Base-by-base conservation (phyloP, 176 grass and related monocot species). In the Eleusine indica region DNA sequence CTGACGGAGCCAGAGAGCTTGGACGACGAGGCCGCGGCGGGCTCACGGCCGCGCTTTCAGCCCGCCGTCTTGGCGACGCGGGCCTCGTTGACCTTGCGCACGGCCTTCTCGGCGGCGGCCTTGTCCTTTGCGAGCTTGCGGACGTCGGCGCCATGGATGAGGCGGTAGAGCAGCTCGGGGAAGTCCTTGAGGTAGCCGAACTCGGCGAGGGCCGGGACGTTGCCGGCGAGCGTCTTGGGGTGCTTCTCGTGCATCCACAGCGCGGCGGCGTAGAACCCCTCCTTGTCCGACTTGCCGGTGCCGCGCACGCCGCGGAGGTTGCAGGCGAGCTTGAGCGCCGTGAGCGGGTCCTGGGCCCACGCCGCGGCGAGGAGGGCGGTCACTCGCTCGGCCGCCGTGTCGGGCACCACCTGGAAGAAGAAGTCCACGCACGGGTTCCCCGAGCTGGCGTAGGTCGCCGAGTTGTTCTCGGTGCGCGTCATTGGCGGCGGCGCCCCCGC, bases 111-210 rank as follows among this genome's bases (percentile, higher is more conserved):
- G 11, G 69, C 11, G 1, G 12, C 41, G 3, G 11, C 69, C 69
- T 47, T 28, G 4, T 5, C 42, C 69, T 25, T 47, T 9, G 3
- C 71, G 2, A 1, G 4, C 46, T 35, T 35, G 71, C 71, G 47
- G 25, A 14, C 28, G 25, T 53, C 47, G 14, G 22, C 41, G 54
- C 88, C 77, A 12, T n/a, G 28, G 71, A 86, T n/a, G 9, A 90
- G 83, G 51, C 88, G 88, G 83, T 77, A 72, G 17, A 90, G 70
- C 28, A 90, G 69, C 83, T 90, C 88, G 18, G 83, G 88, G 38
- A 90, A 53, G 71, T 90, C 88, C 82, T 89, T 89, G 40, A 89
- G 66, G 61, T 90, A 90, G 42, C 88, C 77, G 37, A 90, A 86
- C 5, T 58, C 25, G 41, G 83, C 56, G 54, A 86, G 25, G 5